These are phyloP conservation scores for Tillandsia leiboldiana DNA, from an alignment of 176 grass and related monocot genomes.

Conservation along the genomic window DNA sequence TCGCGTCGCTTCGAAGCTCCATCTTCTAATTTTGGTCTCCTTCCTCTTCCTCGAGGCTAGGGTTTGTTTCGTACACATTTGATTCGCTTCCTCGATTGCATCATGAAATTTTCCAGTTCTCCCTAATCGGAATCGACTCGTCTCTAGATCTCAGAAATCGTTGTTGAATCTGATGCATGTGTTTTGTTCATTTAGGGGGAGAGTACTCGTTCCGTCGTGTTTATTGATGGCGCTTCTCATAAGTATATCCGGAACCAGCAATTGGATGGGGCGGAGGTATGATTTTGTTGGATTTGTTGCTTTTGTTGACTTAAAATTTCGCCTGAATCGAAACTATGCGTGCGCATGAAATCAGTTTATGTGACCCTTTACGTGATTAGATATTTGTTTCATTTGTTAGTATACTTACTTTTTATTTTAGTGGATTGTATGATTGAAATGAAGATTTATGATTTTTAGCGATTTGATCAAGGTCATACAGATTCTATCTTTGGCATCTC, in stretches of 20 bases:
- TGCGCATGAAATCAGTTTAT: not conserved
- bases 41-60: not conserved
- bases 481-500: not conserved
- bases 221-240: conserved; percentile 8
- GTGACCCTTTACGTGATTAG: not conserved
- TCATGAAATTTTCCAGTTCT: not conserved
- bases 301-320: not conserved
- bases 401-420: not conserved
- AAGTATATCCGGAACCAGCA: not conserved
- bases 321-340: not conserved
- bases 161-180: not conserved
- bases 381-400: not conserved
- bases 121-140: not conserved
- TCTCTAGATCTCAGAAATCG: not conserved
- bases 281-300: not conserved
- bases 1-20: not conserved
- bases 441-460: not conserved
- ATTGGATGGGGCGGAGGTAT: not conserved
- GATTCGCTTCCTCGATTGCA: not conserved
- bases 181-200: not conserved
- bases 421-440: not conserved
- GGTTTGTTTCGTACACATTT: not conserved
- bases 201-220: conserved; percentile 1
- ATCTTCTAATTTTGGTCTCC: not conserved
- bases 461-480: not conserved